A percentile compares a stretch with the other conserved stretches of the same genome.
phyloP scores from a whole-genome alignment of 768 basidiomycete genomes.

The Leucosporidium creatinivorum region DNA sequence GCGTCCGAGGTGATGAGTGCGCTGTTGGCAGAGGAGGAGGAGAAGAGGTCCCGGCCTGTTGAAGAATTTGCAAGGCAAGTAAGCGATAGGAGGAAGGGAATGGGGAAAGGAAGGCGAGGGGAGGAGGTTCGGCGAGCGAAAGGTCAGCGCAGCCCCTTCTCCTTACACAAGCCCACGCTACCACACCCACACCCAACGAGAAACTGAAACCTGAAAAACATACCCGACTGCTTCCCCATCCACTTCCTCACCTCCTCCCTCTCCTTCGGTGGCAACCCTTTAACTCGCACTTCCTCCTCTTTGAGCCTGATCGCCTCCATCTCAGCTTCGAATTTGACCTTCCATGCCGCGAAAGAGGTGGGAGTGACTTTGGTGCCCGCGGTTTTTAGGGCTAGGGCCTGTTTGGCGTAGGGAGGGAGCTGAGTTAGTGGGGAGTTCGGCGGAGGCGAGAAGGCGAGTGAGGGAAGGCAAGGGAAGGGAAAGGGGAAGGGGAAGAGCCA shows the following conservation, averaged over 20 bases:
- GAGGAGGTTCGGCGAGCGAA: background rate
- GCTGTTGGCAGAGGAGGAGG: constrained; percentile 64
- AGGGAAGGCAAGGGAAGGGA: background rate
- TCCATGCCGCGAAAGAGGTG: constrained; percentile 75
- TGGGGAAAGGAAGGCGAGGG: background rate
- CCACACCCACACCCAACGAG: too few species aligned
- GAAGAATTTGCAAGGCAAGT: too few species aligned
- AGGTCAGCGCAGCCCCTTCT: too few species aligned
- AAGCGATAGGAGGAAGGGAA: background rate
- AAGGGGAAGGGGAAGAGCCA: background rate
- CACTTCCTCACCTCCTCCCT: constrained; percentile 71
- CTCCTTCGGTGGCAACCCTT: constrained; percentile 65
- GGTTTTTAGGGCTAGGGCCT: constrained; percentile 71
- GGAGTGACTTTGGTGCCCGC: constrained; percentile 85
- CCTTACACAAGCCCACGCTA: too few species aligned
- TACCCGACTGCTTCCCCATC: constrained; percentile 61
- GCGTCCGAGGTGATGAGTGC: constrained; percentile 59
- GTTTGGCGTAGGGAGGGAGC: constrained; percentile 7
- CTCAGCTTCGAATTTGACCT: constrained; percentile 67
- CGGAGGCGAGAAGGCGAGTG: background rate
- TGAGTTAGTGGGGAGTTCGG: background rate
- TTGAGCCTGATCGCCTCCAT: constrained; percentile 52
- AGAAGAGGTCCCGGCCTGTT: constrained; percentile 85
- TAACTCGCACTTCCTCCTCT: constrained; percentile 73
- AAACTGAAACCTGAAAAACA: constrained; percentile 32